Conservation (phyloP, 805 yeast genomes). For the Grigorovia yakushimaensis region DNA sequence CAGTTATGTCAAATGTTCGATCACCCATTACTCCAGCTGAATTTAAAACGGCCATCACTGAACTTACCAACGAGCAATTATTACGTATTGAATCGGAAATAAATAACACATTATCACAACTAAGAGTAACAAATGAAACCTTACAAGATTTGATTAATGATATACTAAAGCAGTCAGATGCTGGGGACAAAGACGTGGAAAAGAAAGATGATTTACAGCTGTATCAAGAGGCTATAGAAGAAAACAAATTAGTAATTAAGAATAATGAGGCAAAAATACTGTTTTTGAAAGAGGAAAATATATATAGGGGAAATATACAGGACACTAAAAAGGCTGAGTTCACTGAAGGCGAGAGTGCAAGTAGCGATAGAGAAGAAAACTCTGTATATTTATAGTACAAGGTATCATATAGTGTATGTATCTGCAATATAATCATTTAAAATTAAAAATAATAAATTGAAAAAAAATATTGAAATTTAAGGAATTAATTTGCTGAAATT, state of each 20-base stretch:
- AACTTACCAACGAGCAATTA: conserved; percentile 40
- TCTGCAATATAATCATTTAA: not conserved
- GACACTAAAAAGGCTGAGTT: not conserved
- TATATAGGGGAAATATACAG: not conserved
- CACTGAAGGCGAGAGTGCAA: not conserved
- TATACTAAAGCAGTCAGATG: conserved; percentile 20
- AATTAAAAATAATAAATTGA: too few species aligned
- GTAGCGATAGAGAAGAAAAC: not conserved
- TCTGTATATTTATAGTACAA: too few species aligned
- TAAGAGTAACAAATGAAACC: conserved; percentile 42
- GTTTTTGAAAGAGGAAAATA: conserved; percentile 39
- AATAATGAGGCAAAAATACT: conserved; percentile 41
- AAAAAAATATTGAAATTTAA: not conserved
- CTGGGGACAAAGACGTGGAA: conserved; percentile 20
- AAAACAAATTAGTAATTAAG: conserved; percentile 44
- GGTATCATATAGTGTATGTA: too few species aligned
- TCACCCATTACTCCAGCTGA: conserved; percentile 25
- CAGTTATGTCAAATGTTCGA: not conserved
- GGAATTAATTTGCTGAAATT: not conserved
- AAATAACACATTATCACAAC: conserved; percentile 35
- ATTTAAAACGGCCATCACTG: conserved; percentile 43
- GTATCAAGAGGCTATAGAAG: conserved; percentile 45
- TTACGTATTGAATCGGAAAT: conserved; percentile 27
- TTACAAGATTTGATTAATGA: conserved; percentile 37
- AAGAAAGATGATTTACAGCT: conserved; percentile 38